These are phyloP conservation scores for Stagonosporopsis tanaceti DNA, from an alignment of 2,329 filamentous ascomycete species.

Conservation along the genomic window DNA sequence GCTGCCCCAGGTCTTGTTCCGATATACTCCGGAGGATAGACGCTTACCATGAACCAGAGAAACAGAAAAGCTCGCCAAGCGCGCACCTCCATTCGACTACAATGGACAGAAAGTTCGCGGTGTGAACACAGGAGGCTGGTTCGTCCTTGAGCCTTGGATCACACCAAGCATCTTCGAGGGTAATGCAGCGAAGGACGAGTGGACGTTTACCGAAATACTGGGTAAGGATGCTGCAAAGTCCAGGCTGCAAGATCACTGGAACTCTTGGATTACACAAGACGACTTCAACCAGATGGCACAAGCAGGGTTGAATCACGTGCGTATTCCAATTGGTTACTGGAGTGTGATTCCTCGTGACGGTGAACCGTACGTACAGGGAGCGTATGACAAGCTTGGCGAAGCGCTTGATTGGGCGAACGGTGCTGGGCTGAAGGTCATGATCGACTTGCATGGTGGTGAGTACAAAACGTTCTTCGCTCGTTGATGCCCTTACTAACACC, in stretches of 20 bases:
- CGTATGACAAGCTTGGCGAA: conserved; percentile 64
- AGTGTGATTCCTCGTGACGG: conserved; percentile 60
- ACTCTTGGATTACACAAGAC: conserved; percentile 62
- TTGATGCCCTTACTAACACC: conserved; percentile 5
- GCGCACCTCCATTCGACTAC: conserved; percentile 60
- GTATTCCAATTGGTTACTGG: conserved; percentile 74
- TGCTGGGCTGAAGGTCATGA: conserved; percentile 68
- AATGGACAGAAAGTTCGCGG: conserved; percentile 65
- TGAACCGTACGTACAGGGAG: conserved; percentile 70
- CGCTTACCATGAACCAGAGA: conserved; percentile 1
- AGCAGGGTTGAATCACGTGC: conserved; percentile 68
- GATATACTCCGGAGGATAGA: background rate
- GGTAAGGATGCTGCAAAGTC: conserved; percentile 58
- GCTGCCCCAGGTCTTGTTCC: conserved; percentile 3
- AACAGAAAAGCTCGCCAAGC: conserved; percentile 34
- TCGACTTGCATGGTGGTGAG: conserved; percentile 73
- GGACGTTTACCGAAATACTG: conserved; percentile 59
- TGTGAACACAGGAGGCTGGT: conserved; percentile 72
- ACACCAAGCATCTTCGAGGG: conserved; percentile 68
- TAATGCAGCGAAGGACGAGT: conserved; percentile 65
- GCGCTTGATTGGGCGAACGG: conserved; percentile 66
- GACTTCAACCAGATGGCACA: conserved; percentile 65
- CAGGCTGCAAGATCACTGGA: conserved; percentile 65
- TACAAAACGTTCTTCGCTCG: conserved; percentile 7
- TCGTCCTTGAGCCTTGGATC: conserved; percentile 71